Base-by-base conservation (phyloP, 2,329 filamentous ascomycete genomes). In the Aspergillus eucalypticola region DNA sequence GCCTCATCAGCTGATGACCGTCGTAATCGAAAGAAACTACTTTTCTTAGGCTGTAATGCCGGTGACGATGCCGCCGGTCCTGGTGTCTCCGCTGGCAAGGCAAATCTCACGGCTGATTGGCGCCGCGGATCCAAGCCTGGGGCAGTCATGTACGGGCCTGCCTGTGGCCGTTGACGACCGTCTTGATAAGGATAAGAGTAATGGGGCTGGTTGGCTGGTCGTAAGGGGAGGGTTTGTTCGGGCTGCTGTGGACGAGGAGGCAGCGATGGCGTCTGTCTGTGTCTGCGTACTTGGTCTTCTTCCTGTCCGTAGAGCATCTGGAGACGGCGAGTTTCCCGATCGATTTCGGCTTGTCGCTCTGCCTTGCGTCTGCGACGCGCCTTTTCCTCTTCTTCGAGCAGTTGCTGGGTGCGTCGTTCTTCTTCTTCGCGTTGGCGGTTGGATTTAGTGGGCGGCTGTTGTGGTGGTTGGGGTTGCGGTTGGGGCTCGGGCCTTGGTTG, bases 321-420 rank as follows among this genome's bases (percentile, higher is more conserved):
- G 7, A 97, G 78, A 0, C 92, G 84, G 66, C 88, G 88, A 0
- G 92, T 96, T 75, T 97, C 93, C 46, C 86, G 86, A 38, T 96
- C 87, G 10, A 91, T 82, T 56, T 85, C 84, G 1, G 79, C 80
- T 62, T 87, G 64, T 7, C 67, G 68, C 27, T 84, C 84, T 1
- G 79, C 80, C 63, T 86, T 62, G 5, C 67, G 69, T 29, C 57
- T 80, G 58, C 79, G 80, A 10, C 71, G 73, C 54, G 84, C 82
- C 53, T 82, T 82, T 48, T 84, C 79, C 68, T 87, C 85, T 21
- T 79, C 78, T 41, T 81, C 79, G 7, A 84, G 73, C 56, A 84
- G 76, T 49, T 82, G 81, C 58, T 81, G 80, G 0, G 84, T 77
- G n/a, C 81, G 78, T 53, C 77, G 79, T 23, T 82, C 79, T 66